A percentile compares a stretch with the other conserved stretches of the same genome.
phyloP scores from a whole-genome alignment of 148 eudicot species.

The Pouteria glomerata region DNA sequence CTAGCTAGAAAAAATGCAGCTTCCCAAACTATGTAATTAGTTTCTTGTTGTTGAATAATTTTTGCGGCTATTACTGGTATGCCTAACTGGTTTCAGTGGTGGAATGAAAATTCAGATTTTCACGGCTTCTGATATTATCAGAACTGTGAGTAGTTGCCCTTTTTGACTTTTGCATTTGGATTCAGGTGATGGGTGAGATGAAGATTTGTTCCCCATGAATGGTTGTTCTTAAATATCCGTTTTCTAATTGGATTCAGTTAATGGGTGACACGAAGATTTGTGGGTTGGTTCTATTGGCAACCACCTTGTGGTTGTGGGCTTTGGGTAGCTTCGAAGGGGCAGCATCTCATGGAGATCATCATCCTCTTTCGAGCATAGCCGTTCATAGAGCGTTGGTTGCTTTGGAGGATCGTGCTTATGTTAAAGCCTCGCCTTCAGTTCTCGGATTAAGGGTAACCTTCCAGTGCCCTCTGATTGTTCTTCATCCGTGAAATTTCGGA shows the following conservation, averaged over 20 bases:
- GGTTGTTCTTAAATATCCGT: background rate
- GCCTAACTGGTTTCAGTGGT: too few species aligned
- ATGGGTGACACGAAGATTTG: constrained; percentile 20
- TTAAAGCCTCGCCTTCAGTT: constrained; percentile 62
- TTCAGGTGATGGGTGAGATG: background rate
- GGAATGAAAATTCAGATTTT: too few species aligned
- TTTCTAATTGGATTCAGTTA: constrained; percentile 11
- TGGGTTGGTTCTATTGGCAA: constrained; percentile 24
- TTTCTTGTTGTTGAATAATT: too few species aligned
- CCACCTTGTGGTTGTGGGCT: constrained; percentile 37
- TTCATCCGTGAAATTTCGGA: background rate
- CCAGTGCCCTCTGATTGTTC: constrained; percentile 3
- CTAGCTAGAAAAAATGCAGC: too few species aligned
- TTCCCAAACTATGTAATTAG: too few species aligned
- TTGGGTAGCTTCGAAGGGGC: constrained; percentile 25
- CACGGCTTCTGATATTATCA: too few species aligned
- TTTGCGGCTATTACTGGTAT: too few species aligned
- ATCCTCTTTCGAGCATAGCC: constrained; percentile 68
- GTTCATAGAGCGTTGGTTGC: constrained; percentile 49
- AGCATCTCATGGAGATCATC: constrained; percentile 59
- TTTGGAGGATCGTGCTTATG: constrained; percentile 44
- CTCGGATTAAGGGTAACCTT: constrained; percentile 62
- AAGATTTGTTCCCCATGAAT: background rate
- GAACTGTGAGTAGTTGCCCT: background rate
- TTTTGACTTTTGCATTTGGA: background rate